Evolutionary conservation across 2,329 filamentous ascomycete genomes (phyloP).

Genomic region (Orbilia oligospora): DNA sequence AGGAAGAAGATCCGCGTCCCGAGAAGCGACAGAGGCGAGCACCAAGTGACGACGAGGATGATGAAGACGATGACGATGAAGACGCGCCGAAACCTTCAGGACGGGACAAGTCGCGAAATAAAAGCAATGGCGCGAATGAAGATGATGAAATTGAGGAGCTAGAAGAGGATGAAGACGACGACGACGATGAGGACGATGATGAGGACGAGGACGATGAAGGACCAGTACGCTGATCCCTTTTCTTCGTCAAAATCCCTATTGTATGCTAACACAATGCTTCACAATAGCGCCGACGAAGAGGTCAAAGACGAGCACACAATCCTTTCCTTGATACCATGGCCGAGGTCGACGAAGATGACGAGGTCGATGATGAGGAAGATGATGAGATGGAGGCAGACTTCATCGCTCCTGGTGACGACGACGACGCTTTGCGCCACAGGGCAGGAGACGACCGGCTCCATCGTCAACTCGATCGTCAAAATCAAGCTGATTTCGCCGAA

Average conservation of each 20-base stretch:
- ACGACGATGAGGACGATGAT: conserved; percentile 73
- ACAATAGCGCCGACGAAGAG: conserved; percentile 62
- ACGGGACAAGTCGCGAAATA: conserved; percentile 39
- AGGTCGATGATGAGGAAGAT: conserved; percentile 88
- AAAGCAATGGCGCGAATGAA: conserved; percentile 45
- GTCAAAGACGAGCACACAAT: conserved; percentile 71
- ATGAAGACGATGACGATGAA: conserved; percentile 59
- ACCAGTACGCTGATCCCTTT: conserved; percentile 36
- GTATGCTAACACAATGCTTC: conserved; percentile 1
- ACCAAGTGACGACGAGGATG: conserved; percentile 49
- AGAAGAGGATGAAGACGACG: conserved; percentile 69
- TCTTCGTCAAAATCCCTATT: background rate
- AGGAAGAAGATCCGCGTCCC: conserved; percentile 39
- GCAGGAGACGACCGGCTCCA: conserved; percentile 89
- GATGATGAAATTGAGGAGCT: conserved; percentile 58
- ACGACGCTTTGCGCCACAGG: conserved; percentile 81
- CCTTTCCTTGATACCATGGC: conserved; percentile 98
- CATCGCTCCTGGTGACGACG: conserved; percentile 74
- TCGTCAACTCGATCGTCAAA: conserved; percentile 91
- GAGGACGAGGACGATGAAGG: conserved; percentile 76
- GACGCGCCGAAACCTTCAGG: conserved; percentile 55
- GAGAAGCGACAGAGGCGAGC: conserved; percentile 52
- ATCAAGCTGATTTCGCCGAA: conserved; percentile 87
- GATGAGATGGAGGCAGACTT: conserved; percentile 84
- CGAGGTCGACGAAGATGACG: conserved; percentile 94